Evolutionary conservation across 495 filamentous ascomycete species (phyloP).

Genomic region (Aspergillus campestris): DNA sequence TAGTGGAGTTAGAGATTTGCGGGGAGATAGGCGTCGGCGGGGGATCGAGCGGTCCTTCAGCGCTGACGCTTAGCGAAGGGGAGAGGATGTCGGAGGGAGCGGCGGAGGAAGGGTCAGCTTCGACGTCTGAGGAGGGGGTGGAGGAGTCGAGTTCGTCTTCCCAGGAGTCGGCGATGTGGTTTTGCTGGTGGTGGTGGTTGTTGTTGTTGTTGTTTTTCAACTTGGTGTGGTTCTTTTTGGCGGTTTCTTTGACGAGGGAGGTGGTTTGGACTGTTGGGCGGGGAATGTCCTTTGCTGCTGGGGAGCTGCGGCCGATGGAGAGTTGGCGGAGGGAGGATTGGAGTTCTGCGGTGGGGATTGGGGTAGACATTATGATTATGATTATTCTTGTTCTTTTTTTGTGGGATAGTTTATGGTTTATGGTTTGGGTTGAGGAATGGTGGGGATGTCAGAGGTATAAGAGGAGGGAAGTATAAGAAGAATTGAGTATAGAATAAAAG

Average conservation of each 20-base stretch:
- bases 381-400: no score
- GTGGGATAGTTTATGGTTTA: no score
- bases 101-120: slow-evolving; percentile 14
- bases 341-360: slow-evolving; percentile 25
- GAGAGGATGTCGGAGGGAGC: slow-evolving; percentile 17
- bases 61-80: slow-evolving; percentile 25
- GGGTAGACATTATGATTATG: slow-evolving; percentile 8
- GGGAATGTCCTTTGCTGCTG: slow-evolving; percentile 25
- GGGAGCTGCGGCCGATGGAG: slow-evolving; percentile 31
- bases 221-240: slow-evolving; percentile 6
- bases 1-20: slow-evolving; percentile 28
- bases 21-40: slow-evolving; percentile 54
- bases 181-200: slow-evolving; percentile 33
- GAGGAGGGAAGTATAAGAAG: no score
- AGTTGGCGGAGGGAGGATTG: slow-evolving; percentile 39
- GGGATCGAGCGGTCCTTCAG: slow-evolving; percentile 42
- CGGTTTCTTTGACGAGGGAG: neutral
- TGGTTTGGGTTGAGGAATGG: no score
- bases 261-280: slow-evolving; percentile 13
- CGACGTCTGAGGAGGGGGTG: slow-evolving; percentile 26
- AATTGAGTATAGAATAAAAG: no score
- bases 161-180: slow-evolving; percentile 68
- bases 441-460: no score
- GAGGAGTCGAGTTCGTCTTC: slow-evolving; percentile 56
- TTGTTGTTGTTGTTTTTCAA: neutral